phyloP scores from a whole-genome alignment of 306 rosid species.

The Acacia melanoxylon region DNA sequence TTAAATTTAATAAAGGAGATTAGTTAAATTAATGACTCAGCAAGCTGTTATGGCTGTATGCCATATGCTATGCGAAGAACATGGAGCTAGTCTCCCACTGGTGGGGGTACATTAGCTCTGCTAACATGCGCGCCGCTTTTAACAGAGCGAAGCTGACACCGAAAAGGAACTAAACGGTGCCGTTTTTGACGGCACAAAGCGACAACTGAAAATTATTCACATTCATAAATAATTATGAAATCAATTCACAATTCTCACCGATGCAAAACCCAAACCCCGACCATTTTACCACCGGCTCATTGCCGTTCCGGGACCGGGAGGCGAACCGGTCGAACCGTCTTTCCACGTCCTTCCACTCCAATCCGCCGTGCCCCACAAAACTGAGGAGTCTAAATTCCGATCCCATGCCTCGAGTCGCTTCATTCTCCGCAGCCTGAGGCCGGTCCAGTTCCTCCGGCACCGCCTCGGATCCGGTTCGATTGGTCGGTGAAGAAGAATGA shows the following conservation, averaged over 20 bases:
- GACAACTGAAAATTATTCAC: neutral
- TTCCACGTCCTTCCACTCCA: constrained; percentile 68
- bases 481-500: constrained; percentile 30
- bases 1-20: constrained; percentile 10
- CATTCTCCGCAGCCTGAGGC: constrained; percentile 33
- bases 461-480: constrained; percentile 33
- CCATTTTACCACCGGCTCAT: constrained; percentile 63
- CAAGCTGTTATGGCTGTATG: constrained; percentile 18
- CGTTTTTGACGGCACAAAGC: constrained; percentile 15
- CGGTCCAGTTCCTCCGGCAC: neutral
- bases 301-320: constrained; percentile 16
- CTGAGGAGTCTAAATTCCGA: constrained; percentile 40
- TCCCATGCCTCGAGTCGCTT: constrained; percentile 30
- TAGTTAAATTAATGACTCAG: constrained; percentile 26
- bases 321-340: constrained; percentile 58
- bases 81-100: constrained; percentile 24
- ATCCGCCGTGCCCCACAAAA: constrained; percentile 37
- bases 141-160: constrained; percentile 3
- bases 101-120: neutral
- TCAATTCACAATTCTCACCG: constrained; percentile 58
- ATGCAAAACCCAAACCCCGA: constrained; percentile 66
- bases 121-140: constrained; percentile 18
- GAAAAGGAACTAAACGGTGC: constrained; percentile 14
- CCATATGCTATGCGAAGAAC: constrained; percentile 35
- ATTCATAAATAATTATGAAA: neutral